These are phyloP conservation scores for Coemansia javaensis DNA, from an alignment of 192 early-diverging fungal genomes.

Conservation along the genomic window DNA sequence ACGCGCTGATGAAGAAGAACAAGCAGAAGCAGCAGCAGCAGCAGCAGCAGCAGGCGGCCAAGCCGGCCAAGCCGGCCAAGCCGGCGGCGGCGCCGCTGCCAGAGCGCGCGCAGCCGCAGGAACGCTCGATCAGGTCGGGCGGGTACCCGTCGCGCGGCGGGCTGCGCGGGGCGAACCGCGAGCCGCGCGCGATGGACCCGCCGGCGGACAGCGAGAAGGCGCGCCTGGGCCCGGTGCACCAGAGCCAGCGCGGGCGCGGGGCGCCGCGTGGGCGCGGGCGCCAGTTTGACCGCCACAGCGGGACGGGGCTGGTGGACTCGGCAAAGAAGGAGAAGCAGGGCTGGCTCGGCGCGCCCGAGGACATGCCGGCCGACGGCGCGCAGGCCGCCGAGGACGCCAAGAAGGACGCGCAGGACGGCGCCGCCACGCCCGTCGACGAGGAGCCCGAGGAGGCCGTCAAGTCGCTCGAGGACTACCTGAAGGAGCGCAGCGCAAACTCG, in stretches of 20 bases:
- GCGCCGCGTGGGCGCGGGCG: conserved; percentile 61
- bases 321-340: conserved; percentile 90
- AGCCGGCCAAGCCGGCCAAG: too few species aligned
- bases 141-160: conserved; percentile 30
- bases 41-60: conserved; percentile 8
- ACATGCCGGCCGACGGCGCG: conserved; percentile 28
- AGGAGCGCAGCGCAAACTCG: conserved; percentile 58
- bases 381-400: conserved; percentile 37
- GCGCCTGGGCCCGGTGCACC: conserved; percentile 40
- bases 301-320: conserved; percentile 69
- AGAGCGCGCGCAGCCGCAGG: conserved; percentile 26
- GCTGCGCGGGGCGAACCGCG: conserved; percentile 25
- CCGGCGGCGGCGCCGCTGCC: conserved; percentile 4
- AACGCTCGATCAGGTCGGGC: conserved; percentile 7
- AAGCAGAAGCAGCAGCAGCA: conserved; percentile 10
- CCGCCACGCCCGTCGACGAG: conserved; percentile 34
- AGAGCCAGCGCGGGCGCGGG: conserved; percentile 52
- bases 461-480: conserved; percentile 84
- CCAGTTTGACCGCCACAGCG: conserved; percentile 71
- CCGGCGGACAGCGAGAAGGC: conserved; percentile 22
- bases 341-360: conserved; percentile 60
- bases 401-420: conserved; percentile 37
- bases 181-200: not conserved
- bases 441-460: conserved; percentile 74
- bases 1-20: conserved; percentile 5